Conservation (phyloP, 495 filamentous ascomycete genomes). For the Xylaria scruposa region DNA sequence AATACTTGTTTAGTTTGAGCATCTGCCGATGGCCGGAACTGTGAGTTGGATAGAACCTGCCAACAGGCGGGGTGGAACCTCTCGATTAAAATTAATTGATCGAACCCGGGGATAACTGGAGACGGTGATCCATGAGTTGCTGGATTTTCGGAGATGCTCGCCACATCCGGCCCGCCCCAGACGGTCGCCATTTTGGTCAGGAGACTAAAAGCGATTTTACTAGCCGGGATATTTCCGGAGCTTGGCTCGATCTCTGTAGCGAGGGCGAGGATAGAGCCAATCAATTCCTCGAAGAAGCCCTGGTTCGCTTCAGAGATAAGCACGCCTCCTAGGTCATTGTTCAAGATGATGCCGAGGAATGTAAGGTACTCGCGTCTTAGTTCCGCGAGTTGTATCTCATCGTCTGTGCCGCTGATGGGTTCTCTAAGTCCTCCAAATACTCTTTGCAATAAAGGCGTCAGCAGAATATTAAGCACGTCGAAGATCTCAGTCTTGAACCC, state of each 20-base stretch:
- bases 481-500: conserved; percentile 95
- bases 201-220: conserved; percentile 78
- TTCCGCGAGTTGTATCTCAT: conserved; percentile 91
- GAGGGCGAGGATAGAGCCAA: conserved; percentile 82
- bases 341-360: conserved; percentile 84
- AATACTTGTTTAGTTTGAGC: conserved; percentile 84
- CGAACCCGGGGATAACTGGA: conserved; percentile 82
- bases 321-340: conserved; percentile 86
- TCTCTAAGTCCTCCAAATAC: conserved; percentile 85
- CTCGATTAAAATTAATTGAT: conserved; percentile 77
- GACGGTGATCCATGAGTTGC: conserved; percentile 47
- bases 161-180: conserved; percentile 85
- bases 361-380: conserved; percentile 91
- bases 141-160: conserved; percentile 57
- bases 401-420: conserved; percentile 88
- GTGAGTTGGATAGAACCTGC: conserved; percentile 75
- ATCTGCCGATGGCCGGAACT: conserved; percentile 78
- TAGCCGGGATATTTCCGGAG: conserved; percentile 72
- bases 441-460: conserved; percentile 87
- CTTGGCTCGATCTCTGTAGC: conserved; percentile 73
- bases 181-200: conserved; percentile 76
- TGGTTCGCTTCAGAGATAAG: conserved; percentile 90
- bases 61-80: conserved; percentile 90
- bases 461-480: conserved; percentile 82
- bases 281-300: conserved; percentile 81